Base-by-base conservation (phyloP, 305 asterid genomes). In the Plantago rigida region DNA sequence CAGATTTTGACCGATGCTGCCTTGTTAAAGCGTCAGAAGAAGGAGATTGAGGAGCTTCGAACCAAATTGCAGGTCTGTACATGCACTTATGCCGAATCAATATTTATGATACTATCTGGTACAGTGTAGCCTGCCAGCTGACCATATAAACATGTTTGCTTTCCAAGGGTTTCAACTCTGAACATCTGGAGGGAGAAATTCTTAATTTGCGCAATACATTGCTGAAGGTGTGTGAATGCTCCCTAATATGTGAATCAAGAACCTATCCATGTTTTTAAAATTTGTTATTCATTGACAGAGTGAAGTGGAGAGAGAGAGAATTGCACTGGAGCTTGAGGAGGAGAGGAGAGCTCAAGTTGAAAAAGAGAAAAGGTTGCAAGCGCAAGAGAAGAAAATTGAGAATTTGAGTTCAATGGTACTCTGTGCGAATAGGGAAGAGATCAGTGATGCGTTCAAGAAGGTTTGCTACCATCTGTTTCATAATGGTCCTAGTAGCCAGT, bases 1-100 rank as follows among this genome's bases (percentile, higher is more conserved):
- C 81, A 92, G 98, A 83, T 92, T 75, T 62, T 92, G 85, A 86
- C 95, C 66, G 98, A 92, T 67, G 96, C 95, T 78, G 98, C 98
- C 62, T 73, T 88, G 85, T 83, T 92, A 47, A 92, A 88, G 76
- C 96, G 98, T 59, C 98, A 92, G 72, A 88, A 92, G 77, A 87
- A 82, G 68, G 98, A 92, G 83, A 92, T 92, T 70, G 94, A 86
- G 78, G 94, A 88, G 74, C 90, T 92, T 58, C 88, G 98, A 28
- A 90, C 85, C 56, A 92, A 84, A 77, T 78, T 92, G 66, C 89
- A 82, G 93, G 98, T 86, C 51, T 47, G 62, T 64, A 59, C 52
- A 46, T 52, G 54, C 55, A 50, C 60, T 58, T 28, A 45, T 56
- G 51, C 31, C 46, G 15, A 65, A 28, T 65, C 63, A 54, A 41